Conservation (phyloP, 176 grass and related monocot genomes). For the Lolium multiflorum region DNA sequence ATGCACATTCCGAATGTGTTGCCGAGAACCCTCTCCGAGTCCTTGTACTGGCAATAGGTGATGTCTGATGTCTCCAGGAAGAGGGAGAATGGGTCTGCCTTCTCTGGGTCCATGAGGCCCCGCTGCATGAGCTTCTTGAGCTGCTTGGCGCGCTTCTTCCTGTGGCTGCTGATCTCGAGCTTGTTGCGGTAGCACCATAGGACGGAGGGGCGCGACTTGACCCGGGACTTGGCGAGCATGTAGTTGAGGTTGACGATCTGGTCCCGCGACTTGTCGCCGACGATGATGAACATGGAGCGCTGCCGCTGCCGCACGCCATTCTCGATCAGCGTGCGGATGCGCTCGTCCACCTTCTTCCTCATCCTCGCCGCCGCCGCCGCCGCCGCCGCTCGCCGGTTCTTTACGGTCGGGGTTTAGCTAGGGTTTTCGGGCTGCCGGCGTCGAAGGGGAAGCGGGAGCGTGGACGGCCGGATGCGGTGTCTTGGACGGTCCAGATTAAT, state of each 20-base stretch:
- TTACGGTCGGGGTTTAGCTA: no score
- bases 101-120: conserved; percentile 90
- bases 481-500: no score
- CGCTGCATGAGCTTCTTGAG: conserved; percentile 88
- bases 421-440: no score
- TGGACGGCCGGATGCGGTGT: no score
- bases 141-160: conserved; percentile 94
- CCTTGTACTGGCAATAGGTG: conserved; percentile 85
- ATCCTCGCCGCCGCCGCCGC: conserved; percentile 39
- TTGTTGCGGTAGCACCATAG: conserved; percentile 96
- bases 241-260: conserved; percentile 93
- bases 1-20: conserved; percentile 99
- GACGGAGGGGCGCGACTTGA: conserved; percentile 76
- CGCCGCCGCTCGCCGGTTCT: not conserved
- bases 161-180: conserved; percentile 95
- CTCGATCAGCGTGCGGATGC: conserved; percentile 89
- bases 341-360: conserved; percentile 97
- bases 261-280: conserved; percentile 93
- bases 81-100: conserved; percentile 89
- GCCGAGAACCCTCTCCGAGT: conserved; percentile 88
- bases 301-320: conserved; percentile 78
- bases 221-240: conserved; percentile 80
- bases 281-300: conserved; percentile 92
- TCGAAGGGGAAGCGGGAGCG: no score
- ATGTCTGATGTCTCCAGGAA: conserved; percentile 84